phyloP scores from a whole-genome alignment of 2,329 filamentous ascomycete genomes.

The Geosmithia morbida region DNA sequence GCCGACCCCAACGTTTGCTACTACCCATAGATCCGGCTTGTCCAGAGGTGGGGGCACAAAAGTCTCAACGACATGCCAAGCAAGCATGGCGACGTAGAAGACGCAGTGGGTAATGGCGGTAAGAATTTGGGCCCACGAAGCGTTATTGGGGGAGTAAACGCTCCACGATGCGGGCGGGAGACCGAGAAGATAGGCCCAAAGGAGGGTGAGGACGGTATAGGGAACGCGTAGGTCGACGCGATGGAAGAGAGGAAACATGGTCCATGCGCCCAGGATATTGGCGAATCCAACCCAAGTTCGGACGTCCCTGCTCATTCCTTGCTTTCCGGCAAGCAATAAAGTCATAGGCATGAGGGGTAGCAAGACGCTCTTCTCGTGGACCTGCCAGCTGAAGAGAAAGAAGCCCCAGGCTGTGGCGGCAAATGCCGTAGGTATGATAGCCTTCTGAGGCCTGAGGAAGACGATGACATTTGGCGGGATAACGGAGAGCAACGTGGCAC shows the following conservation, averaged over 20 bases:
- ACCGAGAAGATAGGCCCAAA: constrained; percentile 87
- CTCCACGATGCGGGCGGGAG: constrained; percentile 64
- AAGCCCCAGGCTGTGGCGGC: constrained; percentile 88
- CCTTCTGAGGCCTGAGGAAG: constrained; percentile 62
- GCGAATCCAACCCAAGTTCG: constrained; percentile 94
- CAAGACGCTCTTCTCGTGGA: constrained; percentile 94
- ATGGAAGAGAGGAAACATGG: constrained; percentile 80
- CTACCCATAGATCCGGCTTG: constrained; percentile 92
- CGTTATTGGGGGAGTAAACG: constrained; percentile 43
- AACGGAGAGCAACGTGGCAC: constrained; percentile 62
- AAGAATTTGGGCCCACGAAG: constrained; percentile 26
- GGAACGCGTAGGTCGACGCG: constrained; percentile 74
- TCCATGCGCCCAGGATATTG: constrained; percentile 81
- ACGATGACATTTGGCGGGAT: constrained; percentile 66
- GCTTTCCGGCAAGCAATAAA: constrained; percentile 61
- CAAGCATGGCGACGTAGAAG: constrained; percentile 66
- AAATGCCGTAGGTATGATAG: constrained; percentile 65
- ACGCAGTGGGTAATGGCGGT: constrained; percentile 56
- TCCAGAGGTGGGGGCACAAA: constrained; percentile 51
- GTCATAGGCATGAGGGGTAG: constrained; percentile 91
- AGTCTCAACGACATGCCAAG: constrained; percentile 67
- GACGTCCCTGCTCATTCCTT: constrained; percentile 61
- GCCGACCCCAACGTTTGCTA: constrained; percentile 77
- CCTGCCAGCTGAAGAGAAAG: constrained; percentile 95
- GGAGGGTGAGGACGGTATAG: constrained; percentile 67